Conservation (phyloP, 2,329 filamentous ascomycete genomes). For the Diaporthe sp. region DNA sequence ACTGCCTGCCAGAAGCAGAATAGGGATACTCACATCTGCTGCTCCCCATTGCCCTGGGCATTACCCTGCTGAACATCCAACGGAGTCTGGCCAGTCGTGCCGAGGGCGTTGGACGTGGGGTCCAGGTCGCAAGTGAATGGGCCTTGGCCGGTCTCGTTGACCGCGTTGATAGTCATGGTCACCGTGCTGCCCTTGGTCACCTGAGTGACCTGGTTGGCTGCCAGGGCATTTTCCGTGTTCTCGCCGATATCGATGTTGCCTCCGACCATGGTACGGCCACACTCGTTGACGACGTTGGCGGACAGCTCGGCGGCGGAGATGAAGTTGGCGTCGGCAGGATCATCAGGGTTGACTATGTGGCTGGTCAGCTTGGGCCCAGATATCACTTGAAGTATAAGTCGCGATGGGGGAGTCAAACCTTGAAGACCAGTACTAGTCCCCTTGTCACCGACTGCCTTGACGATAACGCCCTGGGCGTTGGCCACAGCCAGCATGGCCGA, state of each 20-base stretch:
- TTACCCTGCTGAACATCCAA: slow-evolving; percentile 61
- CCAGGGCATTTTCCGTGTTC: slow-evolving; percentile 63
- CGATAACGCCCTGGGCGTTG: slow-evolving; percentile 36
- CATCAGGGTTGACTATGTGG: slow-evolving; percentile 24
- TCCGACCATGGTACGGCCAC: slow-evolving; percentile 70
- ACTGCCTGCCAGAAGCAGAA: background rate
- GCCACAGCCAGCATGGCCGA: slow-evolving; percentile 40
- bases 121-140: slow-evolving; percentile 66
- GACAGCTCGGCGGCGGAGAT: slow-evolving; percentile 68
- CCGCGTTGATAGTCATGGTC: slow-evolving; percentile 61
- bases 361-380: background rate
- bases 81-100: slow-evolving; percentile 55
- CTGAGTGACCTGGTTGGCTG: slow-evolving; percentile 59
- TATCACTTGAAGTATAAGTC: background rate
- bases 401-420: background rate
- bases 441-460: slow-evolving; percentile 36
- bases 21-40: slow-evolving; percentile 57
- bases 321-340: slow-evolving; percentile 65
- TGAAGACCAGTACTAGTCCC: slow-evolving; percentile 37
- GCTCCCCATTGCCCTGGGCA: slow-evolving; percentile 62
- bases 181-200: slow-evolving; percentile 60
- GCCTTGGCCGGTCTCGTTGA: slow-evolving; percentile 62
- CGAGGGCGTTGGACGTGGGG: slow-evolving; percentile 57
- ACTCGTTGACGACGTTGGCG: slow-evolving; percentile 67
- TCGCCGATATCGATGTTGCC: slow-evolving; percentile 72